phyloP scores from a whole-genome alignment of 768 basidiomycete species.

The Podaxis sp. region DNA sequence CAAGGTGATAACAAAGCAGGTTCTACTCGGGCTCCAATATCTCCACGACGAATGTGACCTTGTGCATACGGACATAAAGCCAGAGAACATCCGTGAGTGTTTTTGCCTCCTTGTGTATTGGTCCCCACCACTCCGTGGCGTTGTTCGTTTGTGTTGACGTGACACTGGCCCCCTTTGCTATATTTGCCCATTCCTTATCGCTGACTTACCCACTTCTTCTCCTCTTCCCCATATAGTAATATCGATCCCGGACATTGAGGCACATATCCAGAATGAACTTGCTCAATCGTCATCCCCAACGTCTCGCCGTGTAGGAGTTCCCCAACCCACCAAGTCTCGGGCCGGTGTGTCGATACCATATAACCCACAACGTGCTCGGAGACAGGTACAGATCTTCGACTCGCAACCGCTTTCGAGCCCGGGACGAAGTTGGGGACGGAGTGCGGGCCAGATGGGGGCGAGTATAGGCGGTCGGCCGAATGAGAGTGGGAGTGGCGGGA shows the following conservation, averaged over 20 bases:
- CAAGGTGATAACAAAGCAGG: conserved; percentile 82
- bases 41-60: conserved; percentile 91
- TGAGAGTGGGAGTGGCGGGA: conserved; percentile 34
- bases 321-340: conserved; percentile 63
- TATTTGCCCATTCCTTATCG: conserved; percentile 31
- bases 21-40: conserved; percentile 87
- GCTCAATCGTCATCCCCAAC: conserved; percentile 68
- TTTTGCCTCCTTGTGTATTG: conserved; percentile 8
- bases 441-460: conserved; percentile 18
- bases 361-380: conserved; percentile 47
- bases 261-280: conserved; percentile 70
- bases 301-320: conserved; percentile 80
- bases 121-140: conserved; percentile 6
- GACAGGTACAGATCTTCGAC: conserved; percentile 79
- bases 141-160: conserved; percentile 18
- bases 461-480: conserved; percentile 27
- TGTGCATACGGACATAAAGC: conserved; percentile 93
- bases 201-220: conserved; percentile 22
- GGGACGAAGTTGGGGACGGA: conserved; percentile 34
- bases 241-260: conserved; percentile 78
- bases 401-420: conserved; percentile 77
- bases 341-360: conserved; percentile 62
- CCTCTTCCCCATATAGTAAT: conserved; percentile 58
- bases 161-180: conserved; percentile 23
- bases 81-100: conserved; percentile 89